Conservation (phyloP, 805 yeast genomes). For the Yarrowia osloensis region DNA sequence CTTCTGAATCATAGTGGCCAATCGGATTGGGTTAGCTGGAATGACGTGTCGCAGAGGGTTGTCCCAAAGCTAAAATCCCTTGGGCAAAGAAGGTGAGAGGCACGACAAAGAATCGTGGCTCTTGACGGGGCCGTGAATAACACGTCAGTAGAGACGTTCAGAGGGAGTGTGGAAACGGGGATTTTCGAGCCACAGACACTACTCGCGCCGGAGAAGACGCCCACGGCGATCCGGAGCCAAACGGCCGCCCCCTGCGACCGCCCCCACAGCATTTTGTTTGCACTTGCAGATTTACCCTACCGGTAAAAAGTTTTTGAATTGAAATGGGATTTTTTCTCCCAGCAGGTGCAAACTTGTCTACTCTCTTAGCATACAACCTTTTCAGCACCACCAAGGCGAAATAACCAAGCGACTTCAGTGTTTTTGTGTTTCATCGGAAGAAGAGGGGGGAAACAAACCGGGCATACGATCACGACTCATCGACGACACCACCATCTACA, state of each 20-base stretch:
- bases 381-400: slow-evolving; percentile 9
- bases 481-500: background rate
- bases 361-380: slow-evolving; percentile 13
- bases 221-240: background rate
- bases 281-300: slow-evolving; percentile 30
- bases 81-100: background rate
- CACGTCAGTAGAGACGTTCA: background rate
- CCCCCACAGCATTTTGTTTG: slow-evolving; percentile 7
- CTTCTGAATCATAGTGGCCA: background rate
- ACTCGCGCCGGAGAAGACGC: no score
- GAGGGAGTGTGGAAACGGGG: no score
- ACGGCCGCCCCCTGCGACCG: background rate
- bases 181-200: no score
- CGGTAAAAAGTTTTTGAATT: slow-evolving; percentile 20
- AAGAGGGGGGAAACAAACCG: slow-evolving; percentile 31
- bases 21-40: slow-evolving; percentile 15
- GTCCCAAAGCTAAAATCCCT: slow-evolving; percentile 21
- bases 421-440: slow-evolving; percentile 30
- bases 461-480: slow-evolving; percentile 9
- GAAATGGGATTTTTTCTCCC: slow-evolving; percentile 5
- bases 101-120: background rate
- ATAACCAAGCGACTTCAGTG: slow-evolving; percentile 11
- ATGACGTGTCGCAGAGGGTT: slow-evolving; percentile 18
- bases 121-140: background rate
- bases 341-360: slow-evolving; percentile 21